A percentile compares a stretch with the other conserved stretches of the same genome.
Evolutionary conservation across 1,139 yeast genomes (phyloP).

Genomic region (Chernovozyma aurita): DNA sequence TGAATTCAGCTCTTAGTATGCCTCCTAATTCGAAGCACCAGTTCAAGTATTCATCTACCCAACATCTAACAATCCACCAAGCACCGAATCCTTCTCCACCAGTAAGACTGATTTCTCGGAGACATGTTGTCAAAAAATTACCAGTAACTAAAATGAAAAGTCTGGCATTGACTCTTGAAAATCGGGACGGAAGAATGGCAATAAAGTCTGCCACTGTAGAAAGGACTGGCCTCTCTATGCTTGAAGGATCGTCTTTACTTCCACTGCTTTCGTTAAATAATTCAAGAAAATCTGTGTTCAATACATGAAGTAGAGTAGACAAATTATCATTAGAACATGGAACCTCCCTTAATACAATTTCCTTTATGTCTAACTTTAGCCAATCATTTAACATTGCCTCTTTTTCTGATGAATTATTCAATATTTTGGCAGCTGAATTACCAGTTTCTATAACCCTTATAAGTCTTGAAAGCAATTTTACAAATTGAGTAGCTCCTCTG

Average conservation of each 20-base stretch:
- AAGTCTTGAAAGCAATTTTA: conserved; percentile 52
- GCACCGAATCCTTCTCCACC: conserved; percentile 65
- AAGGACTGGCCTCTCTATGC: conserved; percentile 8
- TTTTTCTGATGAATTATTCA: conserved; percentile 44
- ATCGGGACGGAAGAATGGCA: conserved; percentile 42
- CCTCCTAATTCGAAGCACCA: conserved; percentile 74
- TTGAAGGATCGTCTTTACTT: background rate
- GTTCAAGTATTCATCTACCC: conserved; percentile 71
- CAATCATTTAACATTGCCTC: conserved; percentile 58
- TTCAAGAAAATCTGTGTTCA: conserved; percentile 40
- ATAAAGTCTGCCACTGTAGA: conserved; percentile 21
- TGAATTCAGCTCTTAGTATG: conserved; percentile 39
- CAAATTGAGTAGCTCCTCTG: conserved; percentile 53
- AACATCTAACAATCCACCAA: conserved; percentile 77
- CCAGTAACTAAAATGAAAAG: conserved; percentile 52
- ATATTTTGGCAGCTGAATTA: conserved; percentile 47
- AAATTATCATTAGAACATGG: conserved; percentile 42
- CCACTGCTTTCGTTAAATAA: conserved; percentile 21
- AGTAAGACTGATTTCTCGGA: conserved; percentile 56
- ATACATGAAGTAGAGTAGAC: conserved; percentile 31
- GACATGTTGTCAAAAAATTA: conserved; percentile 57
- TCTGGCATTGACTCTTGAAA: conserved; percentile 49
- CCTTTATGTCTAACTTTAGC: conserved; percentile 48
- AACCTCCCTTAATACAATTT: conserved; percentile 49
- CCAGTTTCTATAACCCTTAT: conserved; percentile 60